Base-by-base conservation (phyloP, 257 asterid genomes). In the Solanum clarkiae region DNA sequence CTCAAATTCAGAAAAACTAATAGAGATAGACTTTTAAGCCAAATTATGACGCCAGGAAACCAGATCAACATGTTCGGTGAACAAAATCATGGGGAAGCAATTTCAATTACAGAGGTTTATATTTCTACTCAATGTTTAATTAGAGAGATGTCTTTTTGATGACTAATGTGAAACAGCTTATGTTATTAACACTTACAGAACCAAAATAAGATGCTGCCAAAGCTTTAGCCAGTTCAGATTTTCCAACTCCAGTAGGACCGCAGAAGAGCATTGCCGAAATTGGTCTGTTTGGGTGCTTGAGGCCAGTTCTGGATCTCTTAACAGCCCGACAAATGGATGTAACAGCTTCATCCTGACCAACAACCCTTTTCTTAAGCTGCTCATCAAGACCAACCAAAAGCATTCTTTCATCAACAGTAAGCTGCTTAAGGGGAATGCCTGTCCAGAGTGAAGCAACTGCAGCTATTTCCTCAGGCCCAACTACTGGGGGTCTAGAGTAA, bases 241-340 rank as follows among this genome's bases (percentile, higher is more conserved):
- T 96, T 84, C 99, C 99, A 65, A 96, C 99, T 86, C 99, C 99
- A 55, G 99, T 96, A 55, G 99, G 98, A 71, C 99, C 99, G 92
- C 99, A 96, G 91, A 96, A 96, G 88, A 96, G 98, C 96, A 96
- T 93, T 54, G 98, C 96, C 49, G 98, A 98, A 85, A 96, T 96
- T 86, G 99, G 99, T 90, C 98, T 93, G 85, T 94, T 89, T 26
- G 98, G 99, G 87, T 96, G 94, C 88, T 95, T 96, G 87, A 96
- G 85, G 77, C 99, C 99, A 85, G 94, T 98, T 80, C 99, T 92
- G 81, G 99, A 95, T 93, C 98, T 92, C 91, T 95, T 96, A 88
- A 96, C 97, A 86, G 99, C 98, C 81, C 98, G 98, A 86, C 91
- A 88, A 90, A 95, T 94, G 88, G 98, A 94, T 86, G 92, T 84